Evolutionary conservation across 495 filamentous ascomycete species (phyloP).

Genomic region (Neurospora sp.): DNA sequence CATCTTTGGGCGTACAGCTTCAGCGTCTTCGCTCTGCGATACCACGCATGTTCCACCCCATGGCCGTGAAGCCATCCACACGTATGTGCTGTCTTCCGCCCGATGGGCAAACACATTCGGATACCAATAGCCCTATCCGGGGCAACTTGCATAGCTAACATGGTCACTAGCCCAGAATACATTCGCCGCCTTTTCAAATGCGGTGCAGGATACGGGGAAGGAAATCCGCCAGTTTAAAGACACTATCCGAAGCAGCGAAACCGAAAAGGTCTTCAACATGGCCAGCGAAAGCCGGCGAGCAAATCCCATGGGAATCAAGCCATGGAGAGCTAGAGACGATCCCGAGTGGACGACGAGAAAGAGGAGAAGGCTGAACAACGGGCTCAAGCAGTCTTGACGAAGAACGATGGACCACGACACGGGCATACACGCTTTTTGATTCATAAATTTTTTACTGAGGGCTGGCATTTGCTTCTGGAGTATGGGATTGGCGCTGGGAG

Average conservation of each 20-base stretch:
- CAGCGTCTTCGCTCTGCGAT: conserved; percentile 33
- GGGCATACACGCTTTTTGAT: not conserved
- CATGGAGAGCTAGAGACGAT: conserved; percentile 39
- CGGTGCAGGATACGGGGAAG: conserved; percentile 24
- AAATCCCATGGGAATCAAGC: conserved; percentile 38
- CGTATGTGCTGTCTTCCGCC: conserved; percentile 18
- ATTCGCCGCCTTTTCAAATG: conserved; percentile 27
- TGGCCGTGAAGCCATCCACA: conserved; percentile 27
- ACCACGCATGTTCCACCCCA: conserved; percentile 35
- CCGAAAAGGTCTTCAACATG: conserved; percentile 29
- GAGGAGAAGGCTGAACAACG: not conserved
- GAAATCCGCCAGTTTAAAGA: conserved; percentile 35
- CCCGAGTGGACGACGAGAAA: conserved; percentile 32
- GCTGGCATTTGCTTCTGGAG: not conserved
- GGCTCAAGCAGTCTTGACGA: not conserved
- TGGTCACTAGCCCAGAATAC: conserved; percentile 26
- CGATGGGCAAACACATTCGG: not conserved
- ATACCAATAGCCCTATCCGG: not conserved
- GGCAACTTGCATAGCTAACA: conserved; percentile 7
- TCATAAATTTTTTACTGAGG: not conserved
- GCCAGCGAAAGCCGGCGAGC: conserved; percentile 34
- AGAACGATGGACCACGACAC: not conserved
- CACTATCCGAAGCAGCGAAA: conserved; percentile 28
- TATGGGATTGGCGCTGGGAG: not conserved
- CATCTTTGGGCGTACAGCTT: conserved; percentile 19